Base-by-base conservation (phyloP, 2,329 filamentous ascomycete genomes). In the Elsinoe necatrix region DNA sequence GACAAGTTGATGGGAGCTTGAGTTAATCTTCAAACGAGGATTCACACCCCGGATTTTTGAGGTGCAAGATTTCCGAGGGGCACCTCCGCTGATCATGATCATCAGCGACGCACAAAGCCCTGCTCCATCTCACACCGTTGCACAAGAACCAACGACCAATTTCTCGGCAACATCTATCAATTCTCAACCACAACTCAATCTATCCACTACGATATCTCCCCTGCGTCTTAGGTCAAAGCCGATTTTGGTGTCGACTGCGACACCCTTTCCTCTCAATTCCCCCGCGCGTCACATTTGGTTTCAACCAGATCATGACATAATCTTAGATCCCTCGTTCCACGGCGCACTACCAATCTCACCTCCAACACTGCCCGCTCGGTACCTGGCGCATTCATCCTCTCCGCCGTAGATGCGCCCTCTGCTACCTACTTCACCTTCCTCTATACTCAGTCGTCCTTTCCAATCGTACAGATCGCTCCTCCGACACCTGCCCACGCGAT, bases 241-340 rank as follows among this genome's bases (percentile, higher is more conserved):
- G n/a, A n/a, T n/a, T 20, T 21, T 43, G 14, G 34, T n/a, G 14
- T 11, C 12, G 9, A 43, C 18, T 3, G 18, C 18, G 18, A 43
- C 41, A 43, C 18, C 25, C 27, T 29, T 21, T 48, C 23, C 12
- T 27, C n/a, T 14, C 23, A 2, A 35, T 6, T 18, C n/a, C 18
- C 25, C 48, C 29, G 27, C 29, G 18, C 48, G 48, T 29, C 31
- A 29, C n/a, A 12, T 7, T 20, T 35, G 14, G 25, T 52, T 35
- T 39, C 48, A 39, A 52, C 48, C 48, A 25, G 48, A 52, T 52
- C 48, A 52, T 52, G 48, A 52, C 48, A 52, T 52, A 52, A 52
- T 52, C 48, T 37, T 39, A 16, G 20, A 11, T 52, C 31, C 41
- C 48, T 52, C 48, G 23, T 48, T 48, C 43, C 43, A 21, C 16